Percentiles rank a stretch among this genome's conserved stretches.
These are phyloP conservation scores for Populus pruinosa DNA, from an alignment of 345 rosid genomes.

Conservation along the genomic window DNA sequence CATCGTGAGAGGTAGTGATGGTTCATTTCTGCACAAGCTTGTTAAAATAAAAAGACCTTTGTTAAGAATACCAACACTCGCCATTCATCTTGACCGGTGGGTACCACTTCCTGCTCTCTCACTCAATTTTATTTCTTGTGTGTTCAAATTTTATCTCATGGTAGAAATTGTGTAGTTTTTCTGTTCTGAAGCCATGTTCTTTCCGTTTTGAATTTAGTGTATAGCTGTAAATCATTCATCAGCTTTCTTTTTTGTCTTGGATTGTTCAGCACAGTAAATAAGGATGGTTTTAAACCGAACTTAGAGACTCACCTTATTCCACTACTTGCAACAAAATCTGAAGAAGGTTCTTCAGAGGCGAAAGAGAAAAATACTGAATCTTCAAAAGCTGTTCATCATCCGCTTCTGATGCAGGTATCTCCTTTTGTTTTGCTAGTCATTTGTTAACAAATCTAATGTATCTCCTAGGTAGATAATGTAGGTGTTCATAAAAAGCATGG, in stretches of 20 bases:
- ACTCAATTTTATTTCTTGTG: neutral
- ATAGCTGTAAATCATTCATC: neutral
- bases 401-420: constrained; percentile 82
- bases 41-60: constrained; percentile 82
- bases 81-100: constrained; percentile 91
- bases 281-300: constrained; percentile 92
- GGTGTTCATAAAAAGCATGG: neutral
- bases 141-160: neutral
- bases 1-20: constrained; percentile 61
- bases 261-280: constrained; percentile 73
- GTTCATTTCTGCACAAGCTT: constrained; percentile 72
- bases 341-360: constrained; percentile 43
- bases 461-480: neutral
- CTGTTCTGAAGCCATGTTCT: neutral
- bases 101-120: constrained; percentile 8
- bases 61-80: constrained; percentile 77
- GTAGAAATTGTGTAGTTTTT: neutral
- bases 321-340: constrained; percentile 61
- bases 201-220: neutral
- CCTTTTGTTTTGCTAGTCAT: constrained; percentile 1
- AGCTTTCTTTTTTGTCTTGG: constrained; percentile 12
- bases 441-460: neutral
- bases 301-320: constrained; percentile 85
- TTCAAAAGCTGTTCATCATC: constrained; percentile 67
- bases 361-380: constrained; percentile 43